Evolutionary conservation across 2,329 filamentous ascomycete species (phyloP), one percentile per base, ranked within the genome.

Genomic region (Nemania diffusa): DNA sequence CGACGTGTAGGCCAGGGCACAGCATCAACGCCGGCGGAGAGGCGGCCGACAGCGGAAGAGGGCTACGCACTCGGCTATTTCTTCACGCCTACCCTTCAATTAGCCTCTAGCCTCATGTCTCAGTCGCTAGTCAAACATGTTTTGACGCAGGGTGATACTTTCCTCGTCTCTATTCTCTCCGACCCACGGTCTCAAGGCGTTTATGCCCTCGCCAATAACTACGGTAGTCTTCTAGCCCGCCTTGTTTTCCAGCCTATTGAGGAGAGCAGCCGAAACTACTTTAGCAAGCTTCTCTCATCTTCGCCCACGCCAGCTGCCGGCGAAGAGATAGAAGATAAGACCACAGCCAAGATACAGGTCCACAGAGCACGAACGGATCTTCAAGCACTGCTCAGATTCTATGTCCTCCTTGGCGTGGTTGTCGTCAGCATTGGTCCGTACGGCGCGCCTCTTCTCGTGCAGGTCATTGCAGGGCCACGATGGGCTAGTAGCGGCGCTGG

Each of bases 191-290:
- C 94, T 4, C 96, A 98, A 81, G 96, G 96, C 15, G 90, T 93
- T 40, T 99, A 98, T 76, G 93, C 94, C 0, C 85, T 99, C 5
- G 96, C 95, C 59, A 94, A 94, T 74, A 99, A 98, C 79, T 99
- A 96, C 78, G 96, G 96, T 24, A 92, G 94, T 2, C 87, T 99
- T 0, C 82, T 97, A 29, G 96, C 96, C 0, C 88, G 96, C 2
- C 88, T 98, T 70, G 82, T 99, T 57, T 95, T 99, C 78, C 96
- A 98, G 75, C 97, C 96, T 7, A 89, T 99, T 67, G 96, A 99
- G 79, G 97, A 99, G 80, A 95, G 91, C 78, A 94, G 92, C 70
- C 91, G 97, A 44, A 94, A 91, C 76, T 90, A 97, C 76, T 97
- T 98, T 67, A 94, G 93, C 59, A 91, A 91, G 37, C 83, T 97